Percentiles rank a stretch among this genome's conserved stretches.
Conservation (phyloP, 1,284 basidiomycete genomes). For the Xanthoconium separans region DNA sequence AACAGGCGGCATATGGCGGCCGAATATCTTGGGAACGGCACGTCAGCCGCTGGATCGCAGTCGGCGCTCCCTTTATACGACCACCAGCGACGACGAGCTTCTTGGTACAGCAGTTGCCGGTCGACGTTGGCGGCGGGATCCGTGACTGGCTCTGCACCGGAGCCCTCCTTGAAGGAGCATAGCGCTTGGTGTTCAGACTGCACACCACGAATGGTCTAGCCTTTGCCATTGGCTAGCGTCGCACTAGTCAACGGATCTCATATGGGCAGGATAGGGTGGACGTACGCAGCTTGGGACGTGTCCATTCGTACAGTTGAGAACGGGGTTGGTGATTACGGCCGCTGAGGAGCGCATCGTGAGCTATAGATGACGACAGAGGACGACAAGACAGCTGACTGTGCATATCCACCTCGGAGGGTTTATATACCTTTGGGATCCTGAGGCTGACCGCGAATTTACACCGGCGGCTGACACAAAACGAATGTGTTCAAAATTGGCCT, state of each 20-base stretch:
- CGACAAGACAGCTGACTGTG: neutral
- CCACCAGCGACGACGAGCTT: too few relatives aligned
- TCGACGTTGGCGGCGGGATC: neutral
- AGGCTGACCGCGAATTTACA: constrained; percentile 9
- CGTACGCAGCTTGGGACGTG: constrained; percentile 1
- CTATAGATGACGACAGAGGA: neutral
- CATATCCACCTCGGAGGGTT: neutral
- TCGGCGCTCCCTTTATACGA: too few relatives aligned
- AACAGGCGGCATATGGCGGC: neutral
- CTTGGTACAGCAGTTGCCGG: too few relatives aligned
- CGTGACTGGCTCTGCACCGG: neutral
- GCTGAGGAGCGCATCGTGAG: neutral
- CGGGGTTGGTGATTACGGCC: neutral
- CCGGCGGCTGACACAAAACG: neutral
- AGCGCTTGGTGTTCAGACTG: constrained; percentile 5
- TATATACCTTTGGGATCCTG: too few relatives aligned
- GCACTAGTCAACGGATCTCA: neutral
- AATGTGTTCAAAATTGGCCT: neutral
- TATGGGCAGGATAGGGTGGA: neutral
- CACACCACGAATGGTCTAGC: constrained; percentile 11
- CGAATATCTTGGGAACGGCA: neutral
- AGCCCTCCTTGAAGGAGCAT: neutral
- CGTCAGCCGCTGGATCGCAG: too few relatives aligned
- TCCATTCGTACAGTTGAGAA: neutral
- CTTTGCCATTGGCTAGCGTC: neutral